Conservation (phyloP, 345 rosid species). For the Heritiera fomes region DNA sequence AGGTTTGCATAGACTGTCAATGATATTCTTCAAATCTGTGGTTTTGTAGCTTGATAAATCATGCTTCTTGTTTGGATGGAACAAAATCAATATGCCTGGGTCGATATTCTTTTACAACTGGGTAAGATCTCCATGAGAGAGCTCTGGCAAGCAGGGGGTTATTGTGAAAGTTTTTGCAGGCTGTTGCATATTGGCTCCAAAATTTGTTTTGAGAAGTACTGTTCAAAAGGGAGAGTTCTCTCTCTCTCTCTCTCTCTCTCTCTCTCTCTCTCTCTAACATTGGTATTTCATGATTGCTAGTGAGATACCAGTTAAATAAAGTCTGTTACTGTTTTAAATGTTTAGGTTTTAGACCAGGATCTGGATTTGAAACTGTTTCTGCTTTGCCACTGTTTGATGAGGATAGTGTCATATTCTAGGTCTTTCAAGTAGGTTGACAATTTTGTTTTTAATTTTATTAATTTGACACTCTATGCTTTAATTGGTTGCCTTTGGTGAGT, state of each 20-base stretch:
- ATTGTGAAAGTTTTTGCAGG: background rate
- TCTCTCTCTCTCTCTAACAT: background rate
- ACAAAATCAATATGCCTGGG: conserved; percentile 3
- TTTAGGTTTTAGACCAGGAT: no score
- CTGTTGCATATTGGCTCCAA: background rate
- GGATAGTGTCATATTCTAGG: background rate
- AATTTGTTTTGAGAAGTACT: background rate
- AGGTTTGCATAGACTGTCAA: conserved; percentile 33
- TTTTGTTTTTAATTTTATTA: background rate
- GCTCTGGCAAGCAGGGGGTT: background rate
- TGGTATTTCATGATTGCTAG: background rate
- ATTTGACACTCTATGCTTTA: background rate
- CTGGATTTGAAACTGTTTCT: background rate
- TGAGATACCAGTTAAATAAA: background rate
- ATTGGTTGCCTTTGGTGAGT: background rate
- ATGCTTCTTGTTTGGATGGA: conserved; percentile 1
- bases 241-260: background rate
- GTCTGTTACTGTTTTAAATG: background rate
- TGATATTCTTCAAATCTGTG: background rate
- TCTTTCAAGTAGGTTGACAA: background rate
- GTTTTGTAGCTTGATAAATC: background rate
- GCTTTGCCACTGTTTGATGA: background rate
- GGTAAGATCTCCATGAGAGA: background rate
- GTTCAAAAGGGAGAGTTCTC: background rate
- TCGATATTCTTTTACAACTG: background rate